Conservation (phyloP, 768 basidiomycete genomes). For the Mycena crocata region DNA sequence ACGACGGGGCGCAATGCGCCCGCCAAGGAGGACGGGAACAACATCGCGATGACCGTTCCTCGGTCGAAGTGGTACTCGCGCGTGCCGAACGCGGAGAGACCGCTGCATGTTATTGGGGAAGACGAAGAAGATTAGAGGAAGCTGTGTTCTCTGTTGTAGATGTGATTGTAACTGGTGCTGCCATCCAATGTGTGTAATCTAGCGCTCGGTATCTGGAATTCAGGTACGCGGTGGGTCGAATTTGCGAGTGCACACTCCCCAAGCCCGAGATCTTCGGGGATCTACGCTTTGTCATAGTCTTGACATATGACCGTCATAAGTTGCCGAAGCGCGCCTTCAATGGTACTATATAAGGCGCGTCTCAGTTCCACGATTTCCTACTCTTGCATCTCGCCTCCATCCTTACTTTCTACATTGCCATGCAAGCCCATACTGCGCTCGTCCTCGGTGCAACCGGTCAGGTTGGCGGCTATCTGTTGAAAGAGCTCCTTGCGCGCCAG, state of each 20-base stretch:
- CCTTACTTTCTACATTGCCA: not conserved
- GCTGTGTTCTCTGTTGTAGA: constrained; percentile 8
- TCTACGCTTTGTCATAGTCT: too few relatives aligned
- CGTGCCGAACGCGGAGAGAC: constrained; percentile 57
- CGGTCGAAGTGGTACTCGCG: constrained; percentile 74
- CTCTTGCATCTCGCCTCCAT: not conserved
- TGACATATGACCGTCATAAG: too few relatives aligned
- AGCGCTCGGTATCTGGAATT: too few relatives aligned
- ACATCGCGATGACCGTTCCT: constrained; percentile 54
- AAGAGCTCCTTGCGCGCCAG: constrained; percentile 67
- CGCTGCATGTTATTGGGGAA: constrained; percentile 46
- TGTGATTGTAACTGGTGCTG: not conserved
- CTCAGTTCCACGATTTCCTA: not conserved
- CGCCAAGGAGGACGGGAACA: constrained; percentile 38
- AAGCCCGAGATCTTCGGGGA: too few relatives aligned
- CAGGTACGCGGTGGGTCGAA: too few relatives aligned
- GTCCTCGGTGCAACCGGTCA: constrained; percentile 83
- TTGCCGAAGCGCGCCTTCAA: too few relatives aligned
- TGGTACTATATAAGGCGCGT: not conserved
- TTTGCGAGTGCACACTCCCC: too few relatives aligned
- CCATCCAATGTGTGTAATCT: not conserved
- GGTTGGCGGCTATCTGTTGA: constrained; percentile 70
- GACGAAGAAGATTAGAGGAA: constrained; percentile 43
- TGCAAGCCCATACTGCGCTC: constrained; percentile 61
- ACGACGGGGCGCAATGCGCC: constrained; percentile 70